These are phyloP conservation scores for Apiospora pterosperma DNA, from an alignment of 2,329 filamentous ascomycete species.

Conservation along the genomic window DNA sequence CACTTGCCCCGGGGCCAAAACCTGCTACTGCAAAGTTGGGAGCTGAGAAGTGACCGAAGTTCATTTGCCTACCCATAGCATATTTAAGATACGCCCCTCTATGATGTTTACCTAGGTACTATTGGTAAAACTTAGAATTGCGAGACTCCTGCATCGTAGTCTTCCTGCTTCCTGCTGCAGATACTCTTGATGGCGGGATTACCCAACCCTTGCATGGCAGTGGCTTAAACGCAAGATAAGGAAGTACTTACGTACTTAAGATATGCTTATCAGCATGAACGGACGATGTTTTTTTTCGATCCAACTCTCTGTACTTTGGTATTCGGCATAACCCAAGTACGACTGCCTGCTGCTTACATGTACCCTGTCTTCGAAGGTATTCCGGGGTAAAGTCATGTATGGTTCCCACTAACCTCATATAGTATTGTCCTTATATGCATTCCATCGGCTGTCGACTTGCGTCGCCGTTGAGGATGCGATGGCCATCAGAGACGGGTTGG, in stretches of 20 bases:
- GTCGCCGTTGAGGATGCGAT: background rate
- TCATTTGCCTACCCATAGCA: no score
- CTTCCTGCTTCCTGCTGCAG: background rate
- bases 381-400: background rate
- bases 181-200: background rate
- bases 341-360: background rate
- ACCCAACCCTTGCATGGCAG: background rate
- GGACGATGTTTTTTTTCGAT: background rate
- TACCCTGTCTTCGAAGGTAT: background rate
- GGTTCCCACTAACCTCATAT: background rate
- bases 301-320: background rate
- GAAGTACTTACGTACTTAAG: no score
- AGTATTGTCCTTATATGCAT: background rate
- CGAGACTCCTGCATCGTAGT: background rate
- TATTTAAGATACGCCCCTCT: no score
- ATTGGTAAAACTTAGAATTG: no score
- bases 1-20: background rate
- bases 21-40: background rate
- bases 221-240: background rate
- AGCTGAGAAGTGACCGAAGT: background rate
- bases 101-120: no score
- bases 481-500: background rate
- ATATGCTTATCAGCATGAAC: background rate
- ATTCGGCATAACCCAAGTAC: background rate
- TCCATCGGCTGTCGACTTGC: background rate